Base-by-base conservation (phyloP, 1,284 basidiomycete genomes). In the Sphagnurus paluster region DNA sequence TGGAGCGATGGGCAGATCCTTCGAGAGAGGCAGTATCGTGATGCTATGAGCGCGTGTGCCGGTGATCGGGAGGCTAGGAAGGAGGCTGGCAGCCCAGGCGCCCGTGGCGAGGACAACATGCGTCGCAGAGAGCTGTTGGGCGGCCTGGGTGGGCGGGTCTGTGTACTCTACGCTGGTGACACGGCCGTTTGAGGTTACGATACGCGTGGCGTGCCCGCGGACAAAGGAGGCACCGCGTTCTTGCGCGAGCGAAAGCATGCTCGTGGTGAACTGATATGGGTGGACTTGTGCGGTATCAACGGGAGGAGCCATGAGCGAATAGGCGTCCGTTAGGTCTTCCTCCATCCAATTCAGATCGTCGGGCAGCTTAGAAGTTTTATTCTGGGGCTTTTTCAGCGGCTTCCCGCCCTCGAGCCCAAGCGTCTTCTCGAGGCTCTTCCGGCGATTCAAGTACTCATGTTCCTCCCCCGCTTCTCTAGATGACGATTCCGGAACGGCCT, bases 91-190 rank as follows among this genome's bases (percentile, higher is more conserved):
- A 0, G 92, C 91, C 94, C 94, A 98, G 1, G 91, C 90, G 10
- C 93, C 93, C 9, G 89, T 88, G 23, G 86, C 79, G 43, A 97
- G 65, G 25, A 96, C 72, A 41, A 95, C 75, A 48, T 82, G 72
- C 3, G 82, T 82, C 20, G 85, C 83, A 2, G 69, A 59, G 21
- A 84, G 59, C 9, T n/a, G 54, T 56, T 26, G 62, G 56, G 39
- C 16, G 5, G n/a, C 16, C n/a, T 23, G 26, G 9, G 65, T 57
- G 3, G 61, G 61, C 4, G 49, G 62, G 34, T 75, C 68, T 6
- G 56, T 53, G 60, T 80, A 84, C 26, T 74, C 68, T 28, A 86
- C 77, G 4, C 79, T 76, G 11, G 68, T 71, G n/a, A 87, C 76
- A 36, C 59, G 63, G 2, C 71, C 71, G 17, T 61, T 44, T 40